These are phyloP conservation scores for Phylloporus rhodoxanthus DNA, from an alignment of 768 basidiomycete species.

Conservation along the genomic window DNA sequence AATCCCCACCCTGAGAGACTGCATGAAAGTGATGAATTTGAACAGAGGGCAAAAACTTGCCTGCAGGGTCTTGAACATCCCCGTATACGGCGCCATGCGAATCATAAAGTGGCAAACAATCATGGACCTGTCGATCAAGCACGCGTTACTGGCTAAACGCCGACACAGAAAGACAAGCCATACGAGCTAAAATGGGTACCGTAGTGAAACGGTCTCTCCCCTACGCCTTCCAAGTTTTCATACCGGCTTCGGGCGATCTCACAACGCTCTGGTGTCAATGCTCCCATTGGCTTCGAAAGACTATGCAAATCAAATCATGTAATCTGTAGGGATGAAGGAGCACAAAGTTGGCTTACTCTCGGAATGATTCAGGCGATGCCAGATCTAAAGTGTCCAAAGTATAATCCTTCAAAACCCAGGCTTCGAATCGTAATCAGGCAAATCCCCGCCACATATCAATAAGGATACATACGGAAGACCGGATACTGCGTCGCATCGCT, in stretches of 20 bases:
- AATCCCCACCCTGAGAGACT: slow-evolving; percentile 72
- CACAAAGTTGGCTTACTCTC: slow-evolving; percentile 52
- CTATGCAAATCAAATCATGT: slow-evolving; percentile 33
- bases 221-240: slow-evolving; percentile 67
- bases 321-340: not conserved
- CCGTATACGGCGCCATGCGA: slow-evolving; percentile 82
- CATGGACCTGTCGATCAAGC: slow-evolving; percentile 53
- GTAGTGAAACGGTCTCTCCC: slow-evolving; percentile 85
- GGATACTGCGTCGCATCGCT: slow-evolving; percentile 95
- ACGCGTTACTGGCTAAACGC: slow-evolving; percentile 1
- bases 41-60: slow-evolving; percentile 24
- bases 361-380: slow-evolving; percentile 51
- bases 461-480: slow-evolving; percentile 61
- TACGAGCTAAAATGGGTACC: slow-evolving; percentile 89
- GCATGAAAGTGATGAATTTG: not conserved
- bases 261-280: slow-evolving; percentile 64
- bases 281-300: slow-evolving; percentile 86
- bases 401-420: slow-evolving; percentile 90
- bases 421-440: slow-evolving; percentile 32
- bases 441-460: not conserved
- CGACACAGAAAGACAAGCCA: not conserved
- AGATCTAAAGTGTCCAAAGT: slow-evolving; percentile 64
- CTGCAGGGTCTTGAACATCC: slow-evolving; percentile 90
- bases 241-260: slow-evolving; percentile 77
- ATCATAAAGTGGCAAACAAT: slow-evolving; percentile 94